Evolutionary conservation across 495 filamentous ascomycete genomes (phyloP).

Genomic region (Annulohypoxylon stygium): DNA sequence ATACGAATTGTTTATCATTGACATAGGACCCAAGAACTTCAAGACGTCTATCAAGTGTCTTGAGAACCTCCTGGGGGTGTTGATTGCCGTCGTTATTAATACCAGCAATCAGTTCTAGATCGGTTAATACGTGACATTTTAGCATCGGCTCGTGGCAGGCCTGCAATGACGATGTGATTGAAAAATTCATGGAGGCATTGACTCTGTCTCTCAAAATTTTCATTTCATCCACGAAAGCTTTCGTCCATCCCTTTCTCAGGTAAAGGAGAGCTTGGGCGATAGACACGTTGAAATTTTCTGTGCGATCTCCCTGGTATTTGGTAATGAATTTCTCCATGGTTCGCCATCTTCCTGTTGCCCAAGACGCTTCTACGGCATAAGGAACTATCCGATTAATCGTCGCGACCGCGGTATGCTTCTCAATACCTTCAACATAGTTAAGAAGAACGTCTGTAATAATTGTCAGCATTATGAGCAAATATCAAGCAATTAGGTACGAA

Average conservation of each 20-base stretch:
- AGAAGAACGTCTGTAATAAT: slow-evolving; percentile 76
- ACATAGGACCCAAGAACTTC: slow-evolving; percentile 88
- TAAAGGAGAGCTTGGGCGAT: slow-evolving; percentile 79
- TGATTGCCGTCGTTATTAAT: slow-evolving; percentile 53
- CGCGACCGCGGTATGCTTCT: slow-evolving; percentile 59
- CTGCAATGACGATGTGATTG: slow-evolving; percentile 81
- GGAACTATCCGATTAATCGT: slow-evolving; percentile 73
- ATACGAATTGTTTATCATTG: slow-evolving; percentile 91
- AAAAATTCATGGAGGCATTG: slow-evolving; percentile 76
- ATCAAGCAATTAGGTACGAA: slow-evolving; percentile 53
- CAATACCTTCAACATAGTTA: slow-evolving; percentile 84
- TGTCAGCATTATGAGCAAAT: slow-evolving; percentile 33
- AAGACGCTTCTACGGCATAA: slow-evolving; percentile 89
- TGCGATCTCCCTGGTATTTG: slow-evolving; percentile 62
- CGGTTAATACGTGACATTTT: slow-evolving; percentile 85
- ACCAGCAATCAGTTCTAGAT: slow-evolving; percentile 83
- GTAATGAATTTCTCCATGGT: slow-evolving; percentile 76
- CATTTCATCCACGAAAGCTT: slow-evolving; percentile 70
- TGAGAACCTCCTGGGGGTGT: slow-evolving; percentile 62
- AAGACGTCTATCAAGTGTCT: slow-evolving; percentile 77
- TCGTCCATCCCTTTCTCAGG: slow-evolving; percentile 67
- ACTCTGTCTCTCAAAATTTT: slow-evolving; percentile 75
- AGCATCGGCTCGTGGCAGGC: slow-evolving; percentile 85
- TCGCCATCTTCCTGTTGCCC: slow-evolving; percentile 86
- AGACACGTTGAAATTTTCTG: slow-evolving; percentile 83